Evolutionary conservation across 768 basidiomycete species (phyloP).

Genomic region (Lactarius vividus): DNA sequence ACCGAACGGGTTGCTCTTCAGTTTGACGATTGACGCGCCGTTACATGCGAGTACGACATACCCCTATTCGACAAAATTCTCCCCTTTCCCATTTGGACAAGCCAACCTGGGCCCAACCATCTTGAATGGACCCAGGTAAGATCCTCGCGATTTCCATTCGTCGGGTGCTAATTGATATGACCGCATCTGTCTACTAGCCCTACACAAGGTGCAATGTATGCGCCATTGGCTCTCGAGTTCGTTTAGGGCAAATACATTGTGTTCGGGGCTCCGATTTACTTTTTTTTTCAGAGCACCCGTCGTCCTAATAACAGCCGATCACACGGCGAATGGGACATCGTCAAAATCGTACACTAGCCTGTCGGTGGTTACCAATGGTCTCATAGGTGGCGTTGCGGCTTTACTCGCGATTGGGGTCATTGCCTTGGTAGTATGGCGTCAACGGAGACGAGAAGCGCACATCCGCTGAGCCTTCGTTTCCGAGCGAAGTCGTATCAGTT

Average conservation of each 20-base stretch:
- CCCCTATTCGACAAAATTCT: constrained; percentile 51
- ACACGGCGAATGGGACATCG: background rate
- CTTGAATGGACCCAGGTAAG: background rate
- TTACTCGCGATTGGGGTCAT: background rate
- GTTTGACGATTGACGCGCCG: constrained; percentile 72
- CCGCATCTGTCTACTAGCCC: background rate
- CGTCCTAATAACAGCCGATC: background rate
- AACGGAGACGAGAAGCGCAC: background rate
- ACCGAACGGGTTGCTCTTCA: constrained; percentile 79
- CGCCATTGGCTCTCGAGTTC: background rate
- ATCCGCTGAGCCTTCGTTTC: background rate
- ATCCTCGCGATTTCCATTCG: background rate
- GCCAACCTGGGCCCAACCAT: too few species aligned
- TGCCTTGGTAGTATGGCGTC: background rate
- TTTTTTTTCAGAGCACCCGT: background rate
- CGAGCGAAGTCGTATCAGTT: background rate
- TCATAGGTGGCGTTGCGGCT: background rate
- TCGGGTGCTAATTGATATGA: background rate
- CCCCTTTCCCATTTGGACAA: constrained; percentile 37
- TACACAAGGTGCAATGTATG: background rate
- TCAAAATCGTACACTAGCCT: background rate
- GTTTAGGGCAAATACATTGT: background rate
- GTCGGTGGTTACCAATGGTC: background rate
- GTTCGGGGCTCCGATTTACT: background rate
- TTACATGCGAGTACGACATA: constrained; percentile 60